Conservation (phyloP, 2,329 filamentous ascomycete genomes). For the Beauveria sp. region DNA sequence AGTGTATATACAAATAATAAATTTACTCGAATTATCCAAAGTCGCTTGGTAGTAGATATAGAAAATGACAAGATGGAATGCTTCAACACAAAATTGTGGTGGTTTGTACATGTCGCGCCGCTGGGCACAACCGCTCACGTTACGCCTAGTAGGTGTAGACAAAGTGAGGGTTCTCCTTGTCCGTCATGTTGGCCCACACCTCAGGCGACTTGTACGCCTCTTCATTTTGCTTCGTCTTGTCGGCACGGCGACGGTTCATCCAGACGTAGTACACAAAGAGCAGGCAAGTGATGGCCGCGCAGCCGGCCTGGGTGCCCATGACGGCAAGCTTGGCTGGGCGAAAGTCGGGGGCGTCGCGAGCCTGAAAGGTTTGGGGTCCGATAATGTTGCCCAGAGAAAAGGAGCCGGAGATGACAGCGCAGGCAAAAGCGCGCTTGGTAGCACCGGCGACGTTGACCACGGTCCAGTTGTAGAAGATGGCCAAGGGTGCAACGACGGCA, state of each 20-base stretch:
- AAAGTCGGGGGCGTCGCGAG: conserved; percentile 42
- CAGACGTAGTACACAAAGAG: conserved; percentile 44
- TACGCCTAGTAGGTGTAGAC: conserved; percentile 38
- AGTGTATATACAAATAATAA: not conserved
- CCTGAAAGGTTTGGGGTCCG: conserved; percentile 48
- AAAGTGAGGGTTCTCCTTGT: conserved; percentile 50
- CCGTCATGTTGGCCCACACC: conserved; percentile 43
- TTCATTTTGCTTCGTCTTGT: conserved; percentile 26
- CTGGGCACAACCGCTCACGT: not conserved
- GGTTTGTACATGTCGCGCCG: not conserved
- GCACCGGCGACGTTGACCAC: conserved; percentile 43
- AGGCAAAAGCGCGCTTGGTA: conserved; percentile 44
- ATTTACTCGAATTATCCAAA: not conserved
- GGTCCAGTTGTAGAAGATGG: conserved; percentile 40
- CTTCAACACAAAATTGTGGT: not conserved
- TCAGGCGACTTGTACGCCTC: conserved; percentile 33
- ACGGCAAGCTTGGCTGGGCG: conserved; percentile 47
- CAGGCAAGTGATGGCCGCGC: conserved; percentile 31
- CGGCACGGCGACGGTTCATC: conserved; percentile 35
- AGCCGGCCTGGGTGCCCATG: conserved; percentile 41
- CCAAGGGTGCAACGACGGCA: conserved; percentile 37
- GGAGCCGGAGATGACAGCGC: conserved; percentile 39
- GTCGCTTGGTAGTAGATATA: not conserved
- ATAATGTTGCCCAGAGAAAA: conserved; percentile 50
- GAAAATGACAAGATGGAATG: not conserved